Evolutionary conservation across 345 rosid species (phyloP), one percentile per base, ranked within the genome.

Genomic region (Arabis alpina): DNA sequence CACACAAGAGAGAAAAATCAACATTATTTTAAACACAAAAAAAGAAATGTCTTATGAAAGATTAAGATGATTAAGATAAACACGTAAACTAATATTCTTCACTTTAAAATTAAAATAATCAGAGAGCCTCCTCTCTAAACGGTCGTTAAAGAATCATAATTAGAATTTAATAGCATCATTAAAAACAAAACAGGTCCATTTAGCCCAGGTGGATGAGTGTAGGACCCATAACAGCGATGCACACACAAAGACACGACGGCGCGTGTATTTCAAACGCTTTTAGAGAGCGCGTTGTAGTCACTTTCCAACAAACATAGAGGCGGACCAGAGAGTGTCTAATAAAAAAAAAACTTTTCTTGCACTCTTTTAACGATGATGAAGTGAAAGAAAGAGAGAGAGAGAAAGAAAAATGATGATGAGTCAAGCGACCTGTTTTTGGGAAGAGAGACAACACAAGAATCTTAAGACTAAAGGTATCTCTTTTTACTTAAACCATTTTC

Each of bases 361-460:
- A 42, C 61, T 66, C 50, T 61, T 19, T 68, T 16, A 68, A 61
- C 78, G 64, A 67, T 44, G 45, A 69, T 69, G 75, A 55, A 54
- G 60, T 76, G 71, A 60, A 54, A 67, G 68, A 64, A 44, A 71
- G 48, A 66, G 6, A 55, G 41, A 61, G 15, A 71, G 15, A n/a
- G 41, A 54, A 10, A 63, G 47, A 50, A 30, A 16, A 16, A 76
- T 56, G 66, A 76, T 69, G 75, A 56, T 64, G 36, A 70, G 75
- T 62, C 79, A 75, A 68, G 64, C 60, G 14, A 75, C 34, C 53
- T 68, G 70, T 76, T 56, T 68, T 50, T 69, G 79, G 79, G 79
- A 76, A 56, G 79, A 76, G 71, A 63, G 66, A 69, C 71, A 16
- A 69, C 71, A 16, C 1, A 68, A 24, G 47, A 27, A 28, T 62